phyloP scores from a whole-genome alignment of 371 early-diverging fungal species.

The Entomophthora muscae region DNA sequence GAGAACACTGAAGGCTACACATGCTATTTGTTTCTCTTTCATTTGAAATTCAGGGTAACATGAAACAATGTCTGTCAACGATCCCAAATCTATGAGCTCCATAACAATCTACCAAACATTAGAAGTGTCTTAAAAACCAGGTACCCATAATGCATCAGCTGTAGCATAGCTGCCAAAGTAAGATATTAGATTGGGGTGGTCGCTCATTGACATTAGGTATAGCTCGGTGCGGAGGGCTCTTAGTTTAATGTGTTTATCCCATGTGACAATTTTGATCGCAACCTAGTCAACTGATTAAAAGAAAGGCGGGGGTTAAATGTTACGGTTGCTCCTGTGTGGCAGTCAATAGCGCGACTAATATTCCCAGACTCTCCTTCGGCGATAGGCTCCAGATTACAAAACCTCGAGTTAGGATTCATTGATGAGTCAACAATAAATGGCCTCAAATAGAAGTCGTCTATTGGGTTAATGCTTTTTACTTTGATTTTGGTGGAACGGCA shows the following conservation, averaged over 20 bases:
- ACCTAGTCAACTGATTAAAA: conserved; percentile 17
- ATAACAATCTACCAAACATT: conserved; percentile 34
- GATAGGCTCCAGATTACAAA: conserved; percentile 30
- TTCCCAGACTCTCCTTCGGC: conserved; percentile 70
- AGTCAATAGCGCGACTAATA: conserved; percentile 38
- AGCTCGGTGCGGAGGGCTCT: conserved; percentile 49
- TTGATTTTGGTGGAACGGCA: too few relatives aligned
- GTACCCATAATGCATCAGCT: conserved; percentile 32
- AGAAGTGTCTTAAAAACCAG: neutral
- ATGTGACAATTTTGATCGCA: conserved; percentile 53
- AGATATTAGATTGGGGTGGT: conserved; percentile 48
- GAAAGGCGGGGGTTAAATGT: neutral
- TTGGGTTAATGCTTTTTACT: too few relatives aligned
- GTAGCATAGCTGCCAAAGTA: conserved; percentile 45
- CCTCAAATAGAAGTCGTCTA: conserved; percentile 29
- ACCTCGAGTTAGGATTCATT: conserved; percentile 25
- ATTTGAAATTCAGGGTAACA: conserved; percentile 21
- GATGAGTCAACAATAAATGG: conserved; percentile 28
- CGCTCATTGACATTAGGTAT: conserved; percentile 43
- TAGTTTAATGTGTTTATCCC: conserved; percentile 37
- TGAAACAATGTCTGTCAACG: conserved; percentile 53
- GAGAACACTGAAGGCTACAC: conserved; percentile 57
- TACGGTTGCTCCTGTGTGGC: conserved; percentile 19
- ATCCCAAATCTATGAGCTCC: conserved; percentile 61
- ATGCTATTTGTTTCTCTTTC: conserved; percentile 38